Conservation (phyloP, 495 filamentous ascomycete genomes). For the Penicillium paradoxum region DNA sequence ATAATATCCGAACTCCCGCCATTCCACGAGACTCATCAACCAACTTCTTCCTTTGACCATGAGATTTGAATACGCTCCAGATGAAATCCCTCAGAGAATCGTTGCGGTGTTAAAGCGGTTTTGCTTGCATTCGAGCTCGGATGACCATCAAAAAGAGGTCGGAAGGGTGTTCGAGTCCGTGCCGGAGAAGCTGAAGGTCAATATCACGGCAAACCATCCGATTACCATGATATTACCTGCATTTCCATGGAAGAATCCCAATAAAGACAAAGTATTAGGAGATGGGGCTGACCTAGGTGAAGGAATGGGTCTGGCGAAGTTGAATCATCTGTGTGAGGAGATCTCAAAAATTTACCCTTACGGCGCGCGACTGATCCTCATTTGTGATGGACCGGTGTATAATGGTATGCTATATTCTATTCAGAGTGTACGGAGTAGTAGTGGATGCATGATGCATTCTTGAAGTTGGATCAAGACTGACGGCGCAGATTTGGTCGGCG, state of each 20-base stretch:
- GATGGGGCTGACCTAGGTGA: slow-evolving; percentile 1
- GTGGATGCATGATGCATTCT: neutral
- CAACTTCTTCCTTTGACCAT: neutral
- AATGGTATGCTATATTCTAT: neutral
- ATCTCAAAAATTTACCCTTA: slow-evolving; percentile 9
- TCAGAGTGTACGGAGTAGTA: too few species aligned
- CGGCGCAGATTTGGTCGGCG: slow-evolving; percentile 4
- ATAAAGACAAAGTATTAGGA: slow-evolving; percentile 3
- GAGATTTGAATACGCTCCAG: slow-evolving; percentile 4
- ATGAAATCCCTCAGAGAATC: neutral
- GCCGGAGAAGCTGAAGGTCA: neutral
- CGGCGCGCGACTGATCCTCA: slow-evolving; percentile 6
- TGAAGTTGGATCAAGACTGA: neutral
- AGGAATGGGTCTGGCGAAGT: slow-evolving; percentile 1
- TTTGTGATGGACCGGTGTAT: slow-evolving; percentile 6
- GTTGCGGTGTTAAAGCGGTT: neutral
- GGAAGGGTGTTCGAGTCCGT: slow-evolving; percentile 3
- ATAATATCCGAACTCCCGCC: neutral
- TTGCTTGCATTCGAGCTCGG: neutral
- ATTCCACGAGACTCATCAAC: neutral
- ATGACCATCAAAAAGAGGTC: neutral
- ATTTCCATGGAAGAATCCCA: slow-evolving; percentile 8
- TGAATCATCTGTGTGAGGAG: slow-evolving; percentile 7
- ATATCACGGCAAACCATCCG: slow-evolving; percentile 1
- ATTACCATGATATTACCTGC: slow-evolving; percentile 6